These are phyloP conservation scores for Pythium biforme DNA, from an alignment of 352 stramenopile species.

Conservation along the genomic window DNA sequence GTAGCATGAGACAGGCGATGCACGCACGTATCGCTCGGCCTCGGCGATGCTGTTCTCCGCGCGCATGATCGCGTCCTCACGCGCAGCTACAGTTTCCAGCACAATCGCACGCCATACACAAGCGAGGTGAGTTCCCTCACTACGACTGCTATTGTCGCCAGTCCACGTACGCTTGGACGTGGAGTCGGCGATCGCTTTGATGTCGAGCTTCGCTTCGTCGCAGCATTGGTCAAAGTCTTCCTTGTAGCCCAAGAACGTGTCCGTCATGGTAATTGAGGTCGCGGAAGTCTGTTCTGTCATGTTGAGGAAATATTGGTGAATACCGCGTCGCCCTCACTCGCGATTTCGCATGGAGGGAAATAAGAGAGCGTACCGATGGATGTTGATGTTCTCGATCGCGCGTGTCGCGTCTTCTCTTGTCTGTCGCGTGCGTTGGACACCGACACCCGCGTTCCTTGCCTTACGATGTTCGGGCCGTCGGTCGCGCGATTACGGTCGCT, in stretches of 20 bases:
- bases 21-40: conserved; percentile 68
- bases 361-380: no score
- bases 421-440: background rate
- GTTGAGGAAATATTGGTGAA: background rate
- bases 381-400: no score
- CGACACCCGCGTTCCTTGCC: background rate
- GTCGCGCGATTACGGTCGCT: conserved; percentile 8
- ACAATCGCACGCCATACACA: conserved; percentile 6
- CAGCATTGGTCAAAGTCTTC: conserved; percentile 86
- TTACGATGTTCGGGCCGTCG: no score
- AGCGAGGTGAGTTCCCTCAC: background rate
- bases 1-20: background rate
- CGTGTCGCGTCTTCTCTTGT: background rate
- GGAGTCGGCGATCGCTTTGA: conserved; percentile 59
- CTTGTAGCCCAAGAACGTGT: conserved; percentile 77
- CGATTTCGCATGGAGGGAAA: no score
- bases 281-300: background rate
- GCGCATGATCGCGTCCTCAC: conserved; percentile 49
- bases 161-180: conserved; percentile 17
- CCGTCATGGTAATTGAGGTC: conserved; percentile 53
- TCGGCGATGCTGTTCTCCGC: conserved; percentile 73
- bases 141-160: no score
- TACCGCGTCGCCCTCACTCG: background rate
- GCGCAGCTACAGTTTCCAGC: conserved; percentile 30
- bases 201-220: conserved; percentile 71